A percentile compares a stretch with the other conserved stretches of the same genome.
Evolutionary conservation across 1,284 basidiomycete genomes (phyloP).

Genomic region (Wolfiporia cocos): DNA sequence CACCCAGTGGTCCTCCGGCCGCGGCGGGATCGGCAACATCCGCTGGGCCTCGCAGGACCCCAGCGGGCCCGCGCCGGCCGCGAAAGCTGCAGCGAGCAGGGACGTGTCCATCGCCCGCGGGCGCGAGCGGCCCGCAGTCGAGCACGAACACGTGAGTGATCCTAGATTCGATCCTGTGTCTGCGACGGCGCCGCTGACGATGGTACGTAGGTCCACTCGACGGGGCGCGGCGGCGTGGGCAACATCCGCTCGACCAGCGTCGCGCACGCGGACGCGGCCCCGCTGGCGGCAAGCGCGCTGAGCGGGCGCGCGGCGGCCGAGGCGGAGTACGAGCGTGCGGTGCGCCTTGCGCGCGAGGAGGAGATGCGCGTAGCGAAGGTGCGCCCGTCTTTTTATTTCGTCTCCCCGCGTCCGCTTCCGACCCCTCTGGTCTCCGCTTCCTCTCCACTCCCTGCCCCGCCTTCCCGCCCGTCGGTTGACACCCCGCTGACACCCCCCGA

Average conservation of each 20-base stretch:
- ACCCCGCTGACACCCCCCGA: neutral
- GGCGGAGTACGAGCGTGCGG: constrained; percentile 36
- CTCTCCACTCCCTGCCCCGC: too few species aligned
- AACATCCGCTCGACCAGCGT: constrained; percentile 73
- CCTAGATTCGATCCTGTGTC: too few species aligned
- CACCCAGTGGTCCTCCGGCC: constrained; percentile 49
- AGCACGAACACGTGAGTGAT: constrained; percentile 29
- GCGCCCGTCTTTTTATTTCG: constrained; percentile 13
- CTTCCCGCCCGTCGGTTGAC: too few species aligned
- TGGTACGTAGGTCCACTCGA: constrained; percentile 54
- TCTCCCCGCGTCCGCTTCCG: too few species aligned
- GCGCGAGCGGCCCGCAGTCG: constrained; percentile 35
- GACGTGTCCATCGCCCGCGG: constrained; percentile 37
- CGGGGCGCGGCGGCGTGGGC: constrained; percentile 75
- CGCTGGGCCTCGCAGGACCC: constrained; percentile 38
- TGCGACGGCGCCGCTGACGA: too few species aligned
- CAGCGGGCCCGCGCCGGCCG: constrained; percentile 9
- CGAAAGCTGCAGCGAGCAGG: too few species aligned
- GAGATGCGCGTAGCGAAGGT: constrained; percentile 29
- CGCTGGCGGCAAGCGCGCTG: constrained; percentile 28
- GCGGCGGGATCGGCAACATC: constrained; percentile 68
- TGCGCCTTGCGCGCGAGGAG: constrained; percentile 37
- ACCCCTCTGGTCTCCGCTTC: too few species aligned
- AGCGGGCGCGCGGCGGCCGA: constrained; percentile 18
- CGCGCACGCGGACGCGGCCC: constrained; percentile 12